These are phyloP conservation scores for Yarrowia deformans DNA, from an alignment of 805 yeast genomes.

Conservation along the genomic window DNA sequence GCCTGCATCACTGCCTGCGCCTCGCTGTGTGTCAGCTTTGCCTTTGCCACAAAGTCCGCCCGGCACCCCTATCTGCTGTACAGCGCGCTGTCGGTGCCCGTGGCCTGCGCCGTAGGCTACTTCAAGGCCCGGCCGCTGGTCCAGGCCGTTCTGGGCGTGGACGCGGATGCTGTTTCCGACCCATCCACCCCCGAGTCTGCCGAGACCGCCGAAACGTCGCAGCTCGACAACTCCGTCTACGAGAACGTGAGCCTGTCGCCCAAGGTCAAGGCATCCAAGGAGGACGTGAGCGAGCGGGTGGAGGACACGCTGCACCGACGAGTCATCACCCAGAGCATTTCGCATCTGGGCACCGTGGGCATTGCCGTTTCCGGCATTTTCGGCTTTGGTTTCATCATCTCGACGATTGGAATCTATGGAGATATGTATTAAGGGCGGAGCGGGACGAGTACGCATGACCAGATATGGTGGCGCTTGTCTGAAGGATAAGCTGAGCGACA, in stretches of 20 bases:
- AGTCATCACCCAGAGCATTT: conserved; percentile 23
- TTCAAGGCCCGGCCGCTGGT: conserved; percentile 36
- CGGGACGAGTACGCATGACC: background rate
- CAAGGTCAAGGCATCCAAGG: conserved; percentile 16
- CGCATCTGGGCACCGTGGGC: conserved; percentile 32
- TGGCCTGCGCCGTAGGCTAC: conserved; percentile 36
- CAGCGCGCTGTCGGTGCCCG: conserved; percentile 49
- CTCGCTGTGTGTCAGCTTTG: conserved; percentile 46
- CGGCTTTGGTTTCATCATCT: conserved; percentile 43
- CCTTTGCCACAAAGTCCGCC: conserved; percentile 45
- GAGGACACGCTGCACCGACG: conserved; percentile 37
- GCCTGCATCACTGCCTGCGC: conserved; percentile 44
- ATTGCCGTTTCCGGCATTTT: conserved; percentile 38
- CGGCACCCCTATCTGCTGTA: conserved; percentile 51
- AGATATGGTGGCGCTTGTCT: no score
- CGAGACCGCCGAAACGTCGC: conserved; percentile 9
- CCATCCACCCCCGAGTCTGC: background rate
- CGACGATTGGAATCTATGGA: conserved; percentile 47
- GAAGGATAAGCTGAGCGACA: background rate
- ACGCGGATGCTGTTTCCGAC: conserved; percentile 14
- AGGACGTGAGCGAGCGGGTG: conserved; percentile 29
- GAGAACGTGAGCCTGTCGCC: conserved; percentile 18
- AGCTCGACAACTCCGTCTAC: conserved; percentile 39
- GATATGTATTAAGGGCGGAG: conserved; percentile 41
- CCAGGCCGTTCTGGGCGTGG: conserved; percentile 16